Percentiles rank a stretch among this genome's conserved stretches.
Conservation (phyloP, 2,329 filamentous ascomycete genomes). For the Diaporthe destruens region DNA sequence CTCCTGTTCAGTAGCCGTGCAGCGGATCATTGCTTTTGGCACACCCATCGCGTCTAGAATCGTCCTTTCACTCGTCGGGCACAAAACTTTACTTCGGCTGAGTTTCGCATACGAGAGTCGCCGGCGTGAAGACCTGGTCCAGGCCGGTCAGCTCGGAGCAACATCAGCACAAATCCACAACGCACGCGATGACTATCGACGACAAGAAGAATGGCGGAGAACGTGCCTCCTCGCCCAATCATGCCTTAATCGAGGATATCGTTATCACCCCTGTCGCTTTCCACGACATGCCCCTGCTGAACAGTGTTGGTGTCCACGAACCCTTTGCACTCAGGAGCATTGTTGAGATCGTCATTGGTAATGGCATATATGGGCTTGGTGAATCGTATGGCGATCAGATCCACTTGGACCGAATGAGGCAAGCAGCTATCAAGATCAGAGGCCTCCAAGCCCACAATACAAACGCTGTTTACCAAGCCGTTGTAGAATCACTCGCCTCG, state of each 20-base stretch:
- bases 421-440: constrained; percentile 49
- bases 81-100: background rate
- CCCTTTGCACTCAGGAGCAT: constrained; percentile 57
- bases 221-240: background rate
- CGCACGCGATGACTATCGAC: background rate
- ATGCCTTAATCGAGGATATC: constrained; percentile 51
- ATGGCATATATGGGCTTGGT: constrained; percentile 53
- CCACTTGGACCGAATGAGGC: constrained; percentile 52
- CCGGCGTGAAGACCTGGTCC: background rate
- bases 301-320: constrained; percentile 59
- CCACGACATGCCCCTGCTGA: constrained; percentile 59
- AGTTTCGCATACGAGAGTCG: background rate
- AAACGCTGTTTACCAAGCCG: constrained; percentile 47
- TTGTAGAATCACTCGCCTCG: constrained; percentile 42
- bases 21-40: background rate
- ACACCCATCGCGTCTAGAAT: background rate
- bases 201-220: background rate
- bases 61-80: background rate
- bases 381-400: constrained; percentile 57
- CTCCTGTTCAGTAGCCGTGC: background rate
- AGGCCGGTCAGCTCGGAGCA: background rate
- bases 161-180: background rate
- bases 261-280: constrained; percentile 59
- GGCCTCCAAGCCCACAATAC: constrained; percentile 49
- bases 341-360: constrained; percentile 53